Evolutionary conservation across 2,329 filamentous ascomycete genomes (phyloP), one percentile per base, ranked within the genome.

Genomic region (Biscogniauxia mediterranea): DNA sequence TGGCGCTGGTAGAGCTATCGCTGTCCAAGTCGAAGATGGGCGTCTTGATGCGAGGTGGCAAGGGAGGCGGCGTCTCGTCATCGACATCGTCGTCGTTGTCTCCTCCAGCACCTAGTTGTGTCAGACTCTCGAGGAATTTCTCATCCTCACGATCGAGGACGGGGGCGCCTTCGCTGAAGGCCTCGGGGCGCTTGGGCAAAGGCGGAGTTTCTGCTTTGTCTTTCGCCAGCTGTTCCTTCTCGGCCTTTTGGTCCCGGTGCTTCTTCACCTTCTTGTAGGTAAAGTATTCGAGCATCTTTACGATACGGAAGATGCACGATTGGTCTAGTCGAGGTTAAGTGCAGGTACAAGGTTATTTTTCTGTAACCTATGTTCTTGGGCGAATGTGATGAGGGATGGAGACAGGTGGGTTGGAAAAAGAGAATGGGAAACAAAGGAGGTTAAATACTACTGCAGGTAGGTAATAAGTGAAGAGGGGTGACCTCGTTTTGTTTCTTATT

Each of bases 211-310:
- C 60, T 6, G 62, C 62, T 17, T 66, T 65, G 38, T 66, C 66
- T 17, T 69, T 63, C 23, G 70, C 65, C 32, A 62, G 50, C 26
- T 56, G 59, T 56, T 70, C 64, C 59, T 73, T 71, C 50, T 73
- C 71, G 5, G 70, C 75, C 68, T 85, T 83, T 61, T 85, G 79
- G 1, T 77, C 80, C 68, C 79, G 81, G 71, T 83, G 76, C 74
- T 88, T 86, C 77, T 87, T 88, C 70, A 81, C 77, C 73, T 87
- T 89, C 72, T 84, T 88, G 77, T 82, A 84, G 42, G 80, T 76
- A 66, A 89, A 83, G 73, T 85, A 88, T 73, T 89, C 85, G 63
- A 89, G 71, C 87, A 89, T 89, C 55, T 65, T 77, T 70, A 54
- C 54, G 64, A 58, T 50, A 38, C 46, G 54, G 55, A 21, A 23